Evolutionary conservation across 2,329 filamentous ascomycete genomes (phyloP).

Genomic region (Corniculantispora saksenae): DNA sequence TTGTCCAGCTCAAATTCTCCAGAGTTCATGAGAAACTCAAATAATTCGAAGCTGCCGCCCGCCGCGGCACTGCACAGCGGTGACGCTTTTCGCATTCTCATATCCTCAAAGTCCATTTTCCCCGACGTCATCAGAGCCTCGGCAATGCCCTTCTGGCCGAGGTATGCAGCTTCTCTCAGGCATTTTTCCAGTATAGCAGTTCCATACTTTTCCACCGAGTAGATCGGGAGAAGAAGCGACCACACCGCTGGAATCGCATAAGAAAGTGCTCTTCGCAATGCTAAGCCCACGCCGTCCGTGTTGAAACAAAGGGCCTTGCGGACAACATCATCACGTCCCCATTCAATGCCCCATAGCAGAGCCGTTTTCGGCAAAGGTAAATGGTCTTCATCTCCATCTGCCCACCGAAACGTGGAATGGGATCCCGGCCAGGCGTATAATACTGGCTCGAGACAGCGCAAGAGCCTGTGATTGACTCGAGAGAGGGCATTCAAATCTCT

Average conservation of each 20-base stretch:
- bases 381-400: background rate
- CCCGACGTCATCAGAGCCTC: background rate
- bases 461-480: background rate
- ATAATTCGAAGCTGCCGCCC: background rate
- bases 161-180: background rate
- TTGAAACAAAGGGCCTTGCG: background rate
- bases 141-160: background rate
- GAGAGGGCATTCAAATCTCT: background rate
- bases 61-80: background rate
- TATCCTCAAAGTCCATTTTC: background rate
- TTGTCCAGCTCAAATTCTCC: background rate
- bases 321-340: background rate
- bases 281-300: background rate
- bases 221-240: background rate
- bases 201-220: background rate
- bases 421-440: background rate
- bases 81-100: background rate
- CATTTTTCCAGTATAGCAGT: background rate
- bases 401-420: background rate
- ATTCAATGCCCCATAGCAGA: background rate
- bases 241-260: background rate
- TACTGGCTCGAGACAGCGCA: background rate
- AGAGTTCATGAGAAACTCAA: background rate
- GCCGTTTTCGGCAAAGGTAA: background rate
- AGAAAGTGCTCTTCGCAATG: background rate